Percentiles rank a stretch among this genome's conserved stretches.
phyloP scores from a whole-genome alignment of 2,329 filamentous ascomycete species.

The Aspergillus candidus region DNA sequence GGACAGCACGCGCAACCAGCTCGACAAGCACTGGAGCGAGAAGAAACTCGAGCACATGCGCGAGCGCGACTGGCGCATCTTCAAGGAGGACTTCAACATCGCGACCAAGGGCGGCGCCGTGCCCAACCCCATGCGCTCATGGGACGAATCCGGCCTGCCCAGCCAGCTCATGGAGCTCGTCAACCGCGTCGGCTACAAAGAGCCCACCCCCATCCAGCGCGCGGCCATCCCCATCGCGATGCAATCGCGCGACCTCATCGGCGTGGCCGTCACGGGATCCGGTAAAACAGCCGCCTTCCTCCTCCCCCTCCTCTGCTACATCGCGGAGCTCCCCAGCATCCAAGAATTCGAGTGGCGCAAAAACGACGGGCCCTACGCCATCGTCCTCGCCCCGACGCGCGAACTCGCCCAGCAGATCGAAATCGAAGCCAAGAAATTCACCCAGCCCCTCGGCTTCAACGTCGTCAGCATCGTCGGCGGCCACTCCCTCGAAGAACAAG shows the following conservation, averaged over 20 bases:
- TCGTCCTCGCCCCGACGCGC: conserved; percentile 92
- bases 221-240: conserved; percentile 93
- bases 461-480: conserved; percentile 98
- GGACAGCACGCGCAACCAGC: conserved; percentile 62
- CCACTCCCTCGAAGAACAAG: conserved; percentile 89
- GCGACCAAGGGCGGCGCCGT: conserved; percentile 85
- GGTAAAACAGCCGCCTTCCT: conserved; percentile 97
- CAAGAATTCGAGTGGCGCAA: conserved; percentile 76
- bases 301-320: conserved; percentile 87
- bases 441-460: conserved; percentile 80
- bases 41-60: conserved; percentile 91
- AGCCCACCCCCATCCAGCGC: conserved; percentile 86
- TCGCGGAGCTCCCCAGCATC: conserved; percentile 78
- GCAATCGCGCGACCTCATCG: conserved; percentile 90
- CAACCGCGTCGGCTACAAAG: conserved; percentile 77
- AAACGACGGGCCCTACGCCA: conserved; percentile 93
- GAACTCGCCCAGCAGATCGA: conserved; percentile 98
- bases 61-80: conserved; percentile 97
- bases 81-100: conserved; percentile 99
- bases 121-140: conserved; percentile 93
- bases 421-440: conserved; percentile 87
- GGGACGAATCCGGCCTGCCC: conserved; percentile 79
- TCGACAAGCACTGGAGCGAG: conserved; percentile 93
- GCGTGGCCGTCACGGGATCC: conserved; percentile 94
- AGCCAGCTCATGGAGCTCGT: conserved; percentile 73